Percentiles rank a stretch among this genome's conserved stretches.
These are phyloP conservation scores for Aspergillus neotritici DNA, from an alignment of 2,329 filamentous ascomycete genomes.

Conservation along the genomic window DNA sequence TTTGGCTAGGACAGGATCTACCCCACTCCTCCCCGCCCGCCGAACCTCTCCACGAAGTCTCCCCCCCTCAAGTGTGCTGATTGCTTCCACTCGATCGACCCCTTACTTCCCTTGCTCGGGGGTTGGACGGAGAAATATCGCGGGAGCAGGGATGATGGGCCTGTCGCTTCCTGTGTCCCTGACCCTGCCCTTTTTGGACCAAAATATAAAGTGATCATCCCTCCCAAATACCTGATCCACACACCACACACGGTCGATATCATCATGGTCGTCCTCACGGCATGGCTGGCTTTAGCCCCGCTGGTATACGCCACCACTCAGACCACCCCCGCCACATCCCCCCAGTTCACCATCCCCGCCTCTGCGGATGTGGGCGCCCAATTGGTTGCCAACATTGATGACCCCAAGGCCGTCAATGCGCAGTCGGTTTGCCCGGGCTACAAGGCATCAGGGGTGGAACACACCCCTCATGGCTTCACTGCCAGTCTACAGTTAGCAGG, in stretches of 20 bases:
- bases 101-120: slow-evolving; percentile 8
- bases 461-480: slow-evolving; percentile 45
- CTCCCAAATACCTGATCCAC: too few relatives aligned
- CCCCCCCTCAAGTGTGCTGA: too few relatives aligned
- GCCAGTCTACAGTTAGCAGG: slow-evolving; percentile 51
- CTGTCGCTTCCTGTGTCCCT: neutral
- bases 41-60: too few relatives aligned
- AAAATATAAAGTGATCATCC: too few relatives aligned
- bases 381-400: slow-evolving; percentile 58
- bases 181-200: too few relatives aligned
- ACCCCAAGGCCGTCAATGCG: slow-evolving; percentile 58
- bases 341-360: slow-evolving; percentile 46
- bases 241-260: slow-evolving; percentile 4
- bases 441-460: slow-evolving; percentile 47
- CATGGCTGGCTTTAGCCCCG: slow-evolving; percentile 19
- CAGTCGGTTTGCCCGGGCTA: slow-evolving; percentile 60
- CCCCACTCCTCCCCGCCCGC: too few relatives aligned
- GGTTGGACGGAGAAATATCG: slow-evolving; percentile 19
- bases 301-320: slow-evolving; percentile 23
- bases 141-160: slow-evolving; percentile 1
- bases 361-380: slow-evolving; percentile 42
- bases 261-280: slow-evolving; percentile 21
- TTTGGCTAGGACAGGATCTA: too few relatives aligned
- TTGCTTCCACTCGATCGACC: too few relatives aligned
- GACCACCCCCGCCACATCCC: slow-evolving; percentile 16